Evolutionary conservation across 257 asterid species (phyloP), one percentile per base, ranked within the genome.

Genomic region (Mentha longifolia): DNA sequence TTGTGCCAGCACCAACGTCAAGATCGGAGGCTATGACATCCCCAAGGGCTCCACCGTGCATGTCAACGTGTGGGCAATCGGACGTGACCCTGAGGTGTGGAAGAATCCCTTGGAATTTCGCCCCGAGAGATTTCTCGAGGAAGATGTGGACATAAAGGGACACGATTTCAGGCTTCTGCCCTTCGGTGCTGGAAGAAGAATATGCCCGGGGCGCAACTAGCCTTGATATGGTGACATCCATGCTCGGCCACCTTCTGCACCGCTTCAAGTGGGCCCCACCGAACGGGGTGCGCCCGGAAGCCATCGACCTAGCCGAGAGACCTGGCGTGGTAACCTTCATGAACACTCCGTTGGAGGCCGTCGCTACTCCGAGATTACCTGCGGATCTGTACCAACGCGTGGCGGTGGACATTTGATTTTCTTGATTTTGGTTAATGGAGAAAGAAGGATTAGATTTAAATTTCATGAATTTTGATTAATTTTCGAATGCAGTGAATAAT

Each of bases 1-100:
- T 61, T 30, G 75, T 7, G 75, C 75, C 75, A 71, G 9, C 5
- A 12, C 75, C 22, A 28, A 71, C 20, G 61, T 71, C 11, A 60
- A 60, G 42, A 13, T 71, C 12, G 75, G 75, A 7, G 75, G 75
- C 13, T 71, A 71, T 9, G 68, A 71, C 61, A 35, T 71, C 75
- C 75, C 76, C 69, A 71, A 71, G 76, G 76, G 76, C 17, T 31
- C 69, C 0, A 71, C 46, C 9, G 69, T 71, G 35, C 68, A 83
- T 5, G 96, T 89, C 7, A 89, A 89, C 9, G 94, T 89, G 5
- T 89, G 96, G 96, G 94, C 96, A 1, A 76, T 89, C 15, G 94
- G 83, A 9, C 89, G 94, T 5, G 94, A 89, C 68, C 92, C 88
- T 0, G 19, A 57, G 6, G 85, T 81, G n/a, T 89, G 96, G 94